Evolutionary conservation across 1,284 basidiomycete genomes (phyloP).

Genomic region (Gastroboletus turbinatus): DNA sequence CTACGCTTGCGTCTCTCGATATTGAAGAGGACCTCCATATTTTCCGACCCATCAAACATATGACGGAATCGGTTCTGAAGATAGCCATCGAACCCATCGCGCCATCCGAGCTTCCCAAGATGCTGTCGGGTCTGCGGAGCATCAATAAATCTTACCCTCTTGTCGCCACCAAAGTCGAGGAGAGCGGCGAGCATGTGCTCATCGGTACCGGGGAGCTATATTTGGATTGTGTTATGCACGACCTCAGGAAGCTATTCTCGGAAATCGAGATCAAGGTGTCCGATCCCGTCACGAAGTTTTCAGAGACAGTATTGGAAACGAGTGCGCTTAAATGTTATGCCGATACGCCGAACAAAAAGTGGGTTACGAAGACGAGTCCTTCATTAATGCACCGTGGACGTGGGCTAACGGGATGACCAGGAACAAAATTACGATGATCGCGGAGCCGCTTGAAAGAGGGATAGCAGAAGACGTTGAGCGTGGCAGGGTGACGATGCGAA

Average conservation of each 20-base stretch:
- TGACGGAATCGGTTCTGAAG: conserved; percentile 97
- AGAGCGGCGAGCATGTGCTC: conserved; percentile 96
- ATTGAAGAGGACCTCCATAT: conserved; percentile 88
- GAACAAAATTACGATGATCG: conserved; percentile 97
- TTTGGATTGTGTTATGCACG: conserved; percentile 96
- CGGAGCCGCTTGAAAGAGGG: conserved; percentile 91
- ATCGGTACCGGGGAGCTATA: conserved; percentile 98
- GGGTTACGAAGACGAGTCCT: conserved; percentile 25
- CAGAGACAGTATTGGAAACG: conserved; percentile 98
- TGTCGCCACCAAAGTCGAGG: conserved; percentile 94
- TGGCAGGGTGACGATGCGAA: conserved; percentile 88
- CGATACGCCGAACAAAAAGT: conserved; percentile 99
- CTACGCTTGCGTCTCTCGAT: conserved; percentile 77
- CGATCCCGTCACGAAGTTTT: conserved; percentile 97
- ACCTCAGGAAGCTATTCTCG: conserved; percentile 87
- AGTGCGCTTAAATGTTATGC: conserved; percentile 98
- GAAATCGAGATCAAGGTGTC: conserved; percentile 99
- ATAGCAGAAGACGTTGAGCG: conserved; percentile 93
- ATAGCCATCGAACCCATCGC: conserved; percentile 98
- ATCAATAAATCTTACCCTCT: conserved; percentile 98
- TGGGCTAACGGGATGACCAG: conserved; percentile 41
- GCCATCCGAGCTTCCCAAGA: conserved; percentile 97
- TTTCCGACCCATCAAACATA: conserved; percentile 93
- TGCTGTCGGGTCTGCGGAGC: conserved; percentile 94
- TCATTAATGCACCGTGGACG: conserved; percentile 1